Evolutionary conservation across 139 green algal species (phyloP).

Genomic region (Yamagishiella unicocca): DNA sequence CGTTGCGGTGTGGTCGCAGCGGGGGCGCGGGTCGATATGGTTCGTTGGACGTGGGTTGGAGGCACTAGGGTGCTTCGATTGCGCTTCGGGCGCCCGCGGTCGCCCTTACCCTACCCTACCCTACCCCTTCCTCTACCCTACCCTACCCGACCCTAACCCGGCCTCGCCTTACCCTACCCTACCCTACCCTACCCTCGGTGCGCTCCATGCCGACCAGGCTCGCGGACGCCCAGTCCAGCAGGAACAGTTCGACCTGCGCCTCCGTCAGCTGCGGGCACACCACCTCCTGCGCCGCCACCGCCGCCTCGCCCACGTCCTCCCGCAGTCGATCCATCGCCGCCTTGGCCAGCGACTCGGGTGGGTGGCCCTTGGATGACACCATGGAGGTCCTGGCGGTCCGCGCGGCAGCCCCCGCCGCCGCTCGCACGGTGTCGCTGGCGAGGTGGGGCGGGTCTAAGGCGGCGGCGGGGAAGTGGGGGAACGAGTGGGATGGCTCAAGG

Average conservation of each 20-base stretch:
- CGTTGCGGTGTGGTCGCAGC: too few species aligned
- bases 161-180: too few species aligned
- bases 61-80: too few species aligned
- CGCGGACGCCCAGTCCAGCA: slow-evolving; percentile 34
- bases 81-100: too few species aligned
- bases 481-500: too few species aligned
- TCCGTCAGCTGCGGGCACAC: neutral
- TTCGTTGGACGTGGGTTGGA: too few species aligned
- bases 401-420: neutral
- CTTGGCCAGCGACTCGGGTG: neutral
- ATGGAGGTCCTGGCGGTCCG: neutral
- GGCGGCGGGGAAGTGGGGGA: neutral
- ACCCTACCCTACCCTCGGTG: neutral
- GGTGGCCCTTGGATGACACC: slow-evolving; percentile 1
- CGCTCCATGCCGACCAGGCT: neutral
- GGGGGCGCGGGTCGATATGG: too few species aligned
- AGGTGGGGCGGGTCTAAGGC: neutral
- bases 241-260: slow-evolving; percentile 31
- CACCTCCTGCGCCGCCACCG: neutral
- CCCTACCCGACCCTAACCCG: too few species aligned
- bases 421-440: neutral
- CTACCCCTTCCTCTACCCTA: too few species aligned
- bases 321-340: neutral
- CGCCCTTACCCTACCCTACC: too few species aligned
- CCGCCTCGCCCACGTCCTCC: neutral